Percentiles rank a stretch among this genome's conserved stretches.
Evolutionary conservation across 1,284 basidiomycete species (phyloP).

Genomic region (Austroboletus novae-zelandiae): DNA sequence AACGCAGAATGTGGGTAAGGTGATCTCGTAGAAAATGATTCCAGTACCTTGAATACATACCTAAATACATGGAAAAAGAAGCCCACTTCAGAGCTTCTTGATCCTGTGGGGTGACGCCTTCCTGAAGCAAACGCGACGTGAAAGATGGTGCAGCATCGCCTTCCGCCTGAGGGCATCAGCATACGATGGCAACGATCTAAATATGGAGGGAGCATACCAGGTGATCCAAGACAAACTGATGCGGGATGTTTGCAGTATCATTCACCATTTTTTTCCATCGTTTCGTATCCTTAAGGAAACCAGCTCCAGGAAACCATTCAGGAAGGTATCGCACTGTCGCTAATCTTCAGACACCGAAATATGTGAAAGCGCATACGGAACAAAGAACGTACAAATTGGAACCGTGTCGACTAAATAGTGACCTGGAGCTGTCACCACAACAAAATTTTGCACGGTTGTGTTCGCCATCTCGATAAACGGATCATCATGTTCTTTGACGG

Average conservation of each 20-base stretch:
- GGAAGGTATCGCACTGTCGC: constrained; percentile 39
- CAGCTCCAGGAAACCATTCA: constrained; percentile 40
- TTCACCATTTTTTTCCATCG: constrained; percentile 37
- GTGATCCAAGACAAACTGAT: too few species aligned
- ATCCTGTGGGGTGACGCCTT: constrained; percentile 12
- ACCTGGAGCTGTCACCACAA: constrained; percentile 13
- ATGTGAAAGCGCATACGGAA: not conserved
- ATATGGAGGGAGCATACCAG: too few species aligned
- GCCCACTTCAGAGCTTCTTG: constrained; percentile 14
- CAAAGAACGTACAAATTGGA: constrained; percentile 29
- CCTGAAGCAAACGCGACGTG: constrained; percentile 23
- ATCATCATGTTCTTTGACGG: too few species aligned
- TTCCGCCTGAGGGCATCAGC: too few species aligned
- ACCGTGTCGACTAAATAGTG: too few species aligned
- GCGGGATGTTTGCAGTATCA: constrained; percentile 16
- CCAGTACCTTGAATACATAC: too few species aligned
- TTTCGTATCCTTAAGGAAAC: constrained; percentile 40
- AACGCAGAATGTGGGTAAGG: too few species aligned
- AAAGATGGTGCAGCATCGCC: constrained; percentile 39
- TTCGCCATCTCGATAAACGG: constrained; percentile 22
- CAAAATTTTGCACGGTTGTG: constrained; percentile 15
- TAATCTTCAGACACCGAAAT: too few species aligned
- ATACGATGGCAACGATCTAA: constrained; percentile 26
- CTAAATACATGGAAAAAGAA: constrained; percentile 15
- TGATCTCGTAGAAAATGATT: too few species aligned